Evolutionary conservation across 768 basidiomycete genomes (phyloP), one percentile per base, ranked within the genome.

Genomic region (Phanerochaete carnosa): DNA sequence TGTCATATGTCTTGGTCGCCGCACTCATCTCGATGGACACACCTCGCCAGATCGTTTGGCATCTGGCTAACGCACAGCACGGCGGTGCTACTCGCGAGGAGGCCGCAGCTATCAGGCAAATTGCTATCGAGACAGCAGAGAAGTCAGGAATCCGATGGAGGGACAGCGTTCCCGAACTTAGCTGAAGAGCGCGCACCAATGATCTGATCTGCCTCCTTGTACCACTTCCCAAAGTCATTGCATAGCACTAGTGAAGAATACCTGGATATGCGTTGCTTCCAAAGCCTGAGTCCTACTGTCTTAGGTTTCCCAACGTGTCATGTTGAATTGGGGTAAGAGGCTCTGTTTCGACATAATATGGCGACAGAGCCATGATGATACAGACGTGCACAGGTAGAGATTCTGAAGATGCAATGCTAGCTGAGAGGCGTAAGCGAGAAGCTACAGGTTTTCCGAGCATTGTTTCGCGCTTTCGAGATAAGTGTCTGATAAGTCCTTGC

Each of bases 41-140:
- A 33, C 85, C 87, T 0, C 80, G 76, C 39, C 88, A 89, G 66
- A 82, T 85, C 30, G 72, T 63, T n/a, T 89, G 88, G 87, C 88
- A 89, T 66, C 73, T 89, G 25, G 74, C 76, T 13, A 83, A 83
- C 16, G 85, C 87, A 2, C 74, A 76, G 45, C 74, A 84, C 55
- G 75, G 77, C 46, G 86, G 86, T 2, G 87, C 86, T 12, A 80
- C 76, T 1, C 59, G 74, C 19, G 82, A 81, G 16, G 79, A 88
- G 64, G 77, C 79, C 6, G 72, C 71, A 43, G 85, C 85, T 2
- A 82, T 85, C 8, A 75, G 88, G 23, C 66, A 75, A 45, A 84
- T 87, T 46, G 75, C 84, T 16, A 81, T 89, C 37, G 76, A 78
- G 46, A 78, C 84, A 9, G 80, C 81, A 3, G 68, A 69, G 12